phyloP scores from a whole-genome alignment of 148 eudicot genomes.

The Oxyria digyna region DNA sequence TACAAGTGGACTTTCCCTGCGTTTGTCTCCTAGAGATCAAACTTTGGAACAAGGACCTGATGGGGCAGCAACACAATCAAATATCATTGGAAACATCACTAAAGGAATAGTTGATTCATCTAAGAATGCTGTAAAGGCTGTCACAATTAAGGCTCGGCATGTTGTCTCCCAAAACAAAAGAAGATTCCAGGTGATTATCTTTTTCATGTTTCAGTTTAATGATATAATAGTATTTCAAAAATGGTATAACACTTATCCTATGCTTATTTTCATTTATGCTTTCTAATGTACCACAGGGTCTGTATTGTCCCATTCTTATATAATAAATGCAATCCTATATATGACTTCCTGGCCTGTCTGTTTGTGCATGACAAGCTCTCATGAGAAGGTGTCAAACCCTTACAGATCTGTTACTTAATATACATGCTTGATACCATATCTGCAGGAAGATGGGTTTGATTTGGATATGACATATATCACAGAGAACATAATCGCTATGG shows the following conservation, averaged over 20 bases:
- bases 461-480: conserved; percentile 97
- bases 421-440: not conserved
- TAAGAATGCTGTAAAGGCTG: conserved; percentile 90
- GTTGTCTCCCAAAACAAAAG: conserved; percentile 96
- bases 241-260: not conserved
- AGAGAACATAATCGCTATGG: conserved; percentile 97
- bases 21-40: conserved; percentile 66
- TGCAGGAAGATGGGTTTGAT: conserved; percentile 94
- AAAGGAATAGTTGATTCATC: conserved; percentile 90
- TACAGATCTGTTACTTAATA: not conserved
- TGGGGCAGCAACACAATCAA: conserved; percentile 47
- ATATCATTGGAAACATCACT: conserved; percentile 65
- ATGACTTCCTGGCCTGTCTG: not conserved
- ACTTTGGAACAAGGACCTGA: conserved; percentile 43
- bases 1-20: conserved; percentile 61
- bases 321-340: not conserved
- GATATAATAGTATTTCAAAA: not conserved
- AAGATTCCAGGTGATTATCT: conserved; percentile 69
- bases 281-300: not conserved
- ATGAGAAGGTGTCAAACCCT: not conserved
- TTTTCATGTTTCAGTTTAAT: not conserved
- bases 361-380: not conserved
- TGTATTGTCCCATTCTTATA: not conserved
- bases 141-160: conserved; percentile 91
- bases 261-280: not conserved